Evolutionary conservation across 768 basidiomycete species (phyloP), one percentile per base, ranked within the genome.

Genomic region (Kwoniella pini): DNA sequence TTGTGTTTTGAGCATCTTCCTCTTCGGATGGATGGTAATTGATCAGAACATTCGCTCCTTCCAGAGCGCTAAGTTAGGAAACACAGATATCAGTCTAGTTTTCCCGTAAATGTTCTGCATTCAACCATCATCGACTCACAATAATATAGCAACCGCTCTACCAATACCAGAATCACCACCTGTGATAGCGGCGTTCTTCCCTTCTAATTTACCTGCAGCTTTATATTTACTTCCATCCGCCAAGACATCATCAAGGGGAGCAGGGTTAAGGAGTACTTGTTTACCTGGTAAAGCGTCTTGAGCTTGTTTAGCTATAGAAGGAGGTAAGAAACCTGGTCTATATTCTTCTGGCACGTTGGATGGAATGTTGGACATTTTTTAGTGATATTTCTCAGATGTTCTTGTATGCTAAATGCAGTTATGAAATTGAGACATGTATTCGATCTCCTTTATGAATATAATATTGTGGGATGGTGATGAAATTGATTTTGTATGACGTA

Each of bases 101-200:
- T n/a, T n/a, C n/a, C n/a, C n/a, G n/a, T n/a, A n/a, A n/a, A n/a
- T n/a, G n/a, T n/a, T n/a, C n/a, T n/a, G n/a, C n/a, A n/a, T n/a
- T n/a, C n/a, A n/a, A n/a, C n/a, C n/a, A n/a, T n/a, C 39, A 26
- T 13, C 13, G 27, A 68, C 72, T 65, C 38, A 72, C 72, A 57
- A 71, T 17, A 82, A 74, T 48, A 82, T 70, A 5, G 80, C 80
- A 19, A 79, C 71, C 10, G 79, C 70, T n/a, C 82, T 66, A 7
- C 83, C 82, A 46, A 83, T 84, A 11, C 83, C 82, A 42, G 80
- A 81, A 65, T 84, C 83, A 10, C 78, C 81, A 17, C 83, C 83
- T 0, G 82, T 84, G 36, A 84, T 76, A 54, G 84, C 67, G 2
- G 81, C 81, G 26, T 76, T 81, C 72, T 82, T 82, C 5, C 81